Conservation (phyloP, 345 rosid species). For the Conringia planisiliqua region DNA sequence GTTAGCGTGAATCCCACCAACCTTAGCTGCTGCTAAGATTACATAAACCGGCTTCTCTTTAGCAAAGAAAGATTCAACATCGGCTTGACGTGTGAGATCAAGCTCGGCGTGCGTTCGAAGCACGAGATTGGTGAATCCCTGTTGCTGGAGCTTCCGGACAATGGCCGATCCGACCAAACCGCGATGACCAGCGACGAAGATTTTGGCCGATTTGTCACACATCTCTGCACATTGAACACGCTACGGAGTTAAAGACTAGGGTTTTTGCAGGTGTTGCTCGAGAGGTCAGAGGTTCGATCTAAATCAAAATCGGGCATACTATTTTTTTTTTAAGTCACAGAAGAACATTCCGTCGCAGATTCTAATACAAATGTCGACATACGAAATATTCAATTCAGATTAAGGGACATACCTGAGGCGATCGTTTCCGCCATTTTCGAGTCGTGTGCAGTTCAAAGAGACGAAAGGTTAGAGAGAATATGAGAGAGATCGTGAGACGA, state of each 20-base stretch:
- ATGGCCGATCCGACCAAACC: constrained; percentile 94
- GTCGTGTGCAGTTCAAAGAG: background rate
- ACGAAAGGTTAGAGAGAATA: background rate
- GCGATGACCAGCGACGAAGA: constrained; percentile 93
- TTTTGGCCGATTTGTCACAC: constrained; percentile 60
- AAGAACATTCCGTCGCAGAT: background rate
- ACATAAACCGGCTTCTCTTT: constrained; percentile 58
- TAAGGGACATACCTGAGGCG: constrained; percentile 12
- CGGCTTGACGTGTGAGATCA: constrained; percentile 78
- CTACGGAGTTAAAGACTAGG: background rate
- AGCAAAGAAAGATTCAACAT: constrained; percentile 75
- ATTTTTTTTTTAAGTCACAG: background rate
- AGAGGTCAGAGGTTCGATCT: background rate
- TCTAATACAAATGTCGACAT: background rate
- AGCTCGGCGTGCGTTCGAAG: constrained; percentile 76
- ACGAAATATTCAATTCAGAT: background rate
- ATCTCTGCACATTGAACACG: constrained; percentile 4
- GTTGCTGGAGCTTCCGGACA: constrained; percentile 57
- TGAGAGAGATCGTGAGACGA: background rate
- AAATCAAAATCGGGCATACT: background rate
- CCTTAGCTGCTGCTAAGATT: constrained; percentile 89
- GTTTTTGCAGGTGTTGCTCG: background rate
- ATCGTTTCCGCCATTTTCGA: constrained; percentile 25
- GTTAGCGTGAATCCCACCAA: constrained; percentile 96
- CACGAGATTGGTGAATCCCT: constrained; percentile 62